Percentiles rank a stretch among this genome's conserved stretches.
These are phyloP conservation scores for Penicillium coprophilum DNA, from an alignment of 495 filamentous ascomycete genomes.

Conservation along the genomic window DNA sequence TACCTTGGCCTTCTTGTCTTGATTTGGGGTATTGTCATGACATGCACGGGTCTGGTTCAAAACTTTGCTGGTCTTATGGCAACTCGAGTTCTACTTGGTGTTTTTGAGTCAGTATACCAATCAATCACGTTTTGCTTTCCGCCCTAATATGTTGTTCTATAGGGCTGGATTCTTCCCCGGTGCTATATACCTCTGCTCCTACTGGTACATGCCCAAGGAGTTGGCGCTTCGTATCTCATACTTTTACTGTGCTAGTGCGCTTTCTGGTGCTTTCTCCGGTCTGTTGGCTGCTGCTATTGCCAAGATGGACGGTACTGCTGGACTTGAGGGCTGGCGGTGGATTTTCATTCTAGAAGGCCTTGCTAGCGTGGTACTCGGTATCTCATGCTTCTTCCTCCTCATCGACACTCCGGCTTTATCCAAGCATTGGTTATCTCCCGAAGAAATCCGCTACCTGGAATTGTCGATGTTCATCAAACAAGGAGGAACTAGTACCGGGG, in stretches of 20 bases:
- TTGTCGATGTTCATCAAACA: constrained; percentile 34
- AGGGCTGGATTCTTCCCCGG: constrained; percentile 61
- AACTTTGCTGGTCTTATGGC: constrained; percentile 30
- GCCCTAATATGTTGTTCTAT: not conserved
- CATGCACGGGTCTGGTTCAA: constrained; percentile 43
- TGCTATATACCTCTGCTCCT: constrained; percentile 64
- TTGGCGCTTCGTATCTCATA: constrained; percentile 48
- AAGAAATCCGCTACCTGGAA: constrained; percentile 31
- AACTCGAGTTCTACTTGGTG: constrained; percentile 21
- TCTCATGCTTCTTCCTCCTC: constrained; percentile 52
- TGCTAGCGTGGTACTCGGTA: constrained; percentile 55
- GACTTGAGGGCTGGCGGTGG: constrained; percentile 69
- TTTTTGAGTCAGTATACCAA: constrained; percentile 19
- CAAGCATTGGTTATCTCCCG: constrained; percentile 20
- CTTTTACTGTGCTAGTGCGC: constrained; percentile 61
- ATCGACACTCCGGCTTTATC: constrained; percentile 28
- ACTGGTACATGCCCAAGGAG: constrained; percentile 59
- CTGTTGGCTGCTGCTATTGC: constrained; percentile 66
- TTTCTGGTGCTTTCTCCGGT: constrained; percentile 67
- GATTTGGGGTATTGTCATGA: constrained; percentile 46
- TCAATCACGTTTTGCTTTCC: not conserved
- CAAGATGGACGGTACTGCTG: constrained; percentile 63
- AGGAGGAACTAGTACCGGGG: constrained; percentile 23
- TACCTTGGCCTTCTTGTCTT: constrained; percentile 26
- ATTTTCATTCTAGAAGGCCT: constrained; percentile 67